phyloP scores from a whole-genome alignment of 2,329 filamentous ascomycete species.

The Ceratocystis eucalypticola region DNA sequence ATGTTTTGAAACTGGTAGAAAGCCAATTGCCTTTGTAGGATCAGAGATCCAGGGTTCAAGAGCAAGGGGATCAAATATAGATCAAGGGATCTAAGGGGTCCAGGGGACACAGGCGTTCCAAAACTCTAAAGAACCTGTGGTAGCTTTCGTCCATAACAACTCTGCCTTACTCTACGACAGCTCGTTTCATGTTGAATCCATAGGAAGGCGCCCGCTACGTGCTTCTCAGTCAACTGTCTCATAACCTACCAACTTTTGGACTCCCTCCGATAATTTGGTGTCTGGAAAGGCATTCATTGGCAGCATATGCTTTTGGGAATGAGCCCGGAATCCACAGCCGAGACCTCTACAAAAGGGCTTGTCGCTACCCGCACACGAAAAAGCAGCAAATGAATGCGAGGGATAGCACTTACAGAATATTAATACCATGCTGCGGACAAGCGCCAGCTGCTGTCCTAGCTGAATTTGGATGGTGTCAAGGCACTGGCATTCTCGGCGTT shows the following conservation, averaged over 20 bases:
- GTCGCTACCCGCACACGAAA: conserved; percentile 1
- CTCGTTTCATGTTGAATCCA: too few relatives aligned
- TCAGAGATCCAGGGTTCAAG: neutral
- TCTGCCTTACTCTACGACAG: neutral
- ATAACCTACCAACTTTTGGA: neutral
- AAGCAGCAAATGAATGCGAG: neutral
- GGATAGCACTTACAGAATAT: neutral
- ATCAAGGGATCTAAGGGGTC: too few relatives aligned
- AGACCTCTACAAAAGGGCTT: neutral
- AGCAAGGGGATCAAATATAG: neutral
- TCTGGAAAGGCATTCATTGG: neutral
- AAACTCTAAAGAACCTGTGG: neutral
- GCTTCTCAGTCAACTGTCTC: neutral
- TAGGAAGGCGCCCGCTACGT: neutral
- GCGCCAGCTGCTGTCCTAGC: neutral
- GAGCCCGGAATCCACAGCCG: neutral
- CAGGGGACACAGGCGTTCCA: too few relatives aligned
- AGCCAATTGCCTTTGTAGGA: neutral
- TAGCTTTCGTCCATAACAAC: neutral
- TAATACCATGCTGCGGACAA: neutral
- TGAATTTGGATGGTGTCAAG: neutral
- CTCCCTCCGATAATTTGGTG: neutral
- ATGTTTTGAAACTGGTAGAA: neutral
- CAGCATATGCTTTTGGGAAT: neutral
- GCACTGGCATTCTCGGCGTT: neutral